Evolutionary conservation across 169 alveolate species (phyloP), one percentile per base, ranked within the genome.

Genomic region (Eimeria maxima): DNA sequence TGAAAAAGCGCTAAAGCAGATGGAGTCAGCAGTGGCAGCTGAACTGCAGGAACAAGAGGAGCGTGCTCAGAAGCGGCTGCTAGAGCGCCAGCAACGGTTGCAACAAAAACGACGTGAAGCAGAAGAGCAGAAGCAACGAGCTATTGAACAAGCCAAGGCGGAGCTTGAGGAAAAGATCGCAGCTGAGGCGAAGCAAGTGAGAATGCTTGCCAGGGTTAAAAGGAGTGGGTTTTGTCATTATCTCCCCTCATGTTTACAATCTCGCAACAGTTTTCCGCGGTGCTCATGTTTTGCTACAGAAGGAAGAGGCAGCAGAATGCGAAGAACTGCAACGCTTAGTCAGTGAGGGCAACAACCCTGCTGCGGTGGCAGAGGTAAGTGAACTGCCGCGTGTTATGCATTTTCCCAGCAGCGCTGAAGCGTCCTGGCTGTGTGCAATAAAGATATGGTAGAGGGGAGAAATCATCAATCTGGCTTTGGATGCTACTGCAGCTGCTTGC

Each of bases 291-390:
- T 4, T 22, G 63, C 81, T 87, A 44, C 83, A 63, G 94, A 87
- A 65, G 42, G 94, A 87, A 38, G 83, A 63, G 13, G 94, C 78
- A n/a, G 94, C 83, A 42, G 94, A 87, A 24, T 0, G 0, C 50
- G 83, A 87, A 3, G 94, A 87, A n/a, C 47, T 87, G 42, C 94
- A 57, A 65, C 83, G 94, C n/a, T n/a, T 87, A 65, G 81, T 60
- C 69, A 65, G 44, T 50, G 69, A 87, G 47, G 60, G 94, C 53
- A 87, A n/a, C 94, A 65, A 87, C 50, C 42, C 84, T 44, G 67
- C 94, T 65, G 94, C 94, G 42, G 94, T 87, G 53, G 47, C 71
- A 42, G 84, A 87, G 94, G 94, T 87, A 74, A 42, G 94, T 4
- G 42, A 24, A 11, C 63, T n/a, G 55, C 16, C 83, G 69, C 94